phyloP scores from a whole-genome alignment of 2,329 filamentous ascomycete species.

The Aspergillus fischeri region DNA sequence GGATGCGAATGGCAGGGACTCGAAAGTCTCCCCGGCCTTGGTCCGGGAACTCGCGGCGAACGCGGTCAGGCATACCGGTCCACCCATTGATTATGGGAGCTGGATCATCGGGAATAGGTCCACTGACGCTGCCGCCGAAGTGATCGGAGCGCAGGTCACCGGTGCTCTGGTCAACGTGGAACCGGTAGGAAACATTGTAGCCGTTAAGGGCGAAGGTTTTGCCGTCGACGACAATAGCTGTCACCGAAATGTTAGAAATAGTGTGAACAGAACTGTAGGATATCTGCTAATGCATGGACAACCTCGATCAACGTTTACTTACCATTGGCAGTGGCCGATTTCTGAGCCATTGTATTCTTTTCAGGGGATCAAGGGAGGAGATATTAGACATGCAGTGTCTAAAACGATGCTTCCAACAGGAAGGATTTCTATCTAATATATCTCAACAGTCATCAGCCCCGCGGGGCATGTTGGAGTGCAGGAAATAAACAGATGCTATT shows the following conservation, averaged over 20 bases:
- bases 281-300: too few relatives aligned
- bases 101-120: conserved; percentile 45
- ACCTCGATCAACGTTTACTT: neutral
- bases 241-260: neutral
- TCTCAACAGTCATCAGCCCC: neutral
- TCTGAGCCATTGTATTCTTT: neutral
- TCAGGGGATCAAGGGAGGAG: neutral
- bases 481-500: too few relatives aligned
- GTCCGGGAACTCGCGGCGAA: conserved; percentile 61
- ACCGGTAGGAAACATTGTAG: conserved; percentile 56
- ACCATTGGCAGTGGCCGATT: neutral
- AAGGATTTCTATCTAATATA: neutral
- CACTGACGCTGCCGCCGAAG: conserved; percentile 55
- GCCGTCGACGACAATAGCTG: conserved; percentile 53
- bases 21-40: conserved; percentile 61
- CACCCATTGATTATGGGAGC: conserved; percentile 47
- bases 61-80: conserved; percentile 48
- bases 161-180: conserved; percentile 56
- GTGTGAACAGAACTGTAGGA: too few relatives aligned
- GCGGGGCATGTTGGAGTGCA: neutral
- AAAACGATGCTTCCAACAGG: too few relatives aligned
- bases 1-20: conserved; percentile 57
- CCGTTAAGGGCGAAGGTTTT: conserved; percentile 56
- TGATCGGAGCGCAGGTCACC: conserved; percentile 59
- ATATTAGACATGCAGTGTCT: too few relatives aligned